Percentiles rank a stretch among this genome's conserved stretches.
These are phyloP conservation scores for Fusarium denticulatum DNA, from an alignment of 2,329 filamentous ascomycete genomes.

Conservation along the genomic window DNA sequence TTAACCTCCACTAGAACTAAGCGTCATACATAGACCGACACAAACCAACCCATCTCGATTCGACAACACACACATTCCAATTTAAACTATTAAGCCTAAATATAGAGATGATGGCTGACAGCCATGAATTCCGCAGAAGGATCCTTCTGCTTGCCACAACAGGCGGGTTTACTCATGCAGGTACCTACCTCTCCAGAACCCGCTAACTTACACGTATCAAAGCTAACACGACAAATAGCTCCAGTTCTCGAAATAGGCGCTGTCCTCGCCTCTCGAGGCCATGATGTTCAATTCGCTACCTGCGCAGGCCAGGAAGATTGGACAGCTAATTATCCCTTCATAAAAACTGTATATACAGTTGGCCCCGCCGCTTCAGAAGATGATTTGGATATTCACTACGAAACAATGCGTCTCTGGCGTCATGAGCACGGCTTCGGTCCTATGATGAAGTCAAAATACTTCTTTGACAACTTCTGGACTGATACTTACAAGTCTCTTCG, in stretches of 20 bases:
- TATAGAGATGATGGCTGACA: conserved; percentile 23
- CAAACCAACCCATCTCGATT: conserved; percentile 10
- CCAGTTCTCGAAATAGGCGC: conserved; percentile 50
- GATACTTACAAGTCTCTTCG: conserved; percentile 38
- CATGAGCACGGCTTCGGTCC: conserved; percentile 45
- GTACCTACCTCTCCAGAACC: conserved; percentile 15
- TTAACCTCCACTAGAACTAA: background rate
- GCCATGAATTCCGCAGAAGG: conserved; percentile 14
- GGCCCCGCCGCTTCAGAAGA: conserved; percentile 44
- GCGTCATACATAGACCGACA: conserved; percentile 19
- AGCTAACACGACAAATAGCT: conserved; percentile 34
- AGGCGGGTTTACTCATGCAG: conserved; percentile 51
- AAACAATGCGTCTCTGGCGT: conserved; percentile 48
- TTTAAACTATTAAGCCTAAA: conserved; percentile 16
- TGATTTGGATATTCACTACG: conserved; percentile 48
- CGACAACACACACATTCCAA: conserved; percentile 1
- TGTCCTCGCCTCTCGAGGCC: conserved; percentile 48
- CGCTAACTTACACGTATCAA: background rate
- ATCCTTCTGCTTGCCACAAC: conserved; percentile 49
- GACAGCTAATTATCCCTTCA: conserved; percentile 45
- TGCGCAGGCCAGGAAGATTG: conserved; percentile 50
- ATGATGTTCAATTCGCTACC: conserved; percentile 52
- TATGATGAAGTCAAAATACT: conserved; percentile 49
- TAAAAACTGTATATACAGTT: conserved; percentile 46
- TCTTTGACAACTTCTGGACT: conserved; percentile 52